Evolutionary conservation across 176 grass and related monocot species (phyloP), one percentile per base, ranked within the genome.

Genomic region (Lolium rigidum): DNA sequence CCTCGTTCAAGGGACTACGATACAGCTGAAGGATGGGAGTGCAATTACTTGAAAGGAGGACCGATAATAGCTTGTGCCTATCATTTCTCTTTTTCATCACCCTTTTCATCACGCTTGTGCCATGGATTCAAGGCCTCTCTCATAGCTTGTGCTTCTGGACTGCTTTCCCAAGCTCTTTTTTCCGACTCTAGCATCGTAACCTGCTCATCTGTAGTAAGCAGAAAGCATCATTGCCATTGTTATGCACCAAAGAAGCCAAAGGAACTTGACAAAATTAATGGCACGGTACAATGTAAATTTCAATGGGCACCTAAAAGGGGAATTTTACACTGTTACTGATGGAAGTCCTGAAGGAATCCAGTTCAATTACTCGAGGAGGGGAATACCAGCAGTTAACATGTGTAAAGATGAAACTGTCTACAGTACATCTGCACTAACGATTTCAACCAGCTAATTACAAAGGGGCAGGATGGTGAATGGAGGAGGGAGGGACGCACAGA

Each of bases 61-160:
- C 21, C 35, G 49, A 43, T n/a, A 76, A 22, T 35, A 94, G 15
- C 15, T 63, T 31, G 62, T 76, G 0, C 61, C 62, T 86, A 26
- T 64, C 77, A 93, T 79, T 80, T 81, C 11, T 84, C 86, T 69
- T 93, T 51, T 4, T 92, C 89, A 21, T 98, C 89, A 7, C 83
- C 83, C 69, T 93, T 51, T 3, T 92, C 89, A 21, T 98, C 89
- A 7, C 85, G 85, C 60, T 93, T 95, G 74, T 81, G 74, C 93
- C 93, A 98, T 9, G 95, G 93, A 81, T 98, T 98, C 47, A 98
- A 56, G 56, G 95, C 91, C 74, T 98, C 91, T 87, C 86, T 95
- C 81, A 84, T 92, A 21, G 89, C 93, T 87, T 93, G 89, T 69
- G 86, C 93, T 57, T 95, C 95, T 6, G 77, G 82, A 84, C 85